A percentile compares a stretch with the other conserved stretches of the same genome.
Evolutionary conservation across 2,329 filamentous ascomycete genomes (phyloP).

Genomic region (Pezicula carpinea): DNA sequence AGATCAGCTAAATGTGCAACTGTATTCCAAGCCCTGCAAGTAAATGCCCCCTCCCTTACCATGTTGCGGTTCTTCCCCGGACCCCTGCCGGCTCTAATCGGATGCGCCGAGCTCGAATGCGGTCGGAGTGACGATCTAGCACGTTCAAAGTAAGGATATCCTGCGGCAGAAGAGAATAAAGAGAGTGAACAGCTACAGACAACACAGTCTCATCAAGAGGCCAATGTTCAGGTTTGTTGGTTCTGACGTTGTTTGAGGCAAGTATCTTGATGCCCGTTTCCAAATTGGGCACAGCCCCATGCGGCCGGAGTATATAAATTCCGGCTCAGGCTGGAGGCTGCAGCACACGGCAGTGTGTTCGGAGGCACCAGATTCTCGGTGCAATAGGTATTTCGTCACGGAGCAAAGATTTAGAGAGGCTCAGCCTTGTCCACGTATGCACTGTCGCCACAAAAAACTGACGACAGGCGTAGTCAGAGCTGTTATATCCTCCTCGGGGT

Average conservation of each 20-base stretch:
- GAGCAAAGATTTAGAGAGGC: too few species aligned
- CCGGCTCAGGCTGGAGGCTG: too few species aligned
- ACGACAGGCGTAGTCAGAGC: too few species aligned
- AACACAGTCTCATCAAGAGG: neutral
- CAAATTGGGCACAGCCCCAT: neutral
- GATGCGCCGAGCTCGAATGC: conserved; percentile 13
- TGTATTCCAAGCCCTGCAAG: neutral
- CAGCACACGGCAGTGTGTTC: too few species aligned
- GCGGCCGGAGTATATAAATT: neutral
- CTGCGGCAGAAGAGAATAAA: neutral
- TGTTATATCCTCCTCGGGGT: too few species aligned
- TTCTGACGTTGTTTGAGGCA: neutral
- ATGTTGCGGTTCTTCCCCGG: conserved; percentile 17
- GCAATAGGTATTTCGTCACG: too few species aligned
- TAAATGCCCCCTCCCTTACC: conserved; percentile 16
- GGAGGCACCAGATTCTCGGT: too few species aligned
- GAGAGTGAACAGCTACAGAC: neutral
- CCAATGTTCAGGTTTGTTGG: neutral
- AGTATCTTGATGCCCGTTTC: neutral
- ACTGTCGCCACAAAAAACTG: too few species aligned
- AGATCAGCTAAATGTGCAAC: conserved; percentile 8
- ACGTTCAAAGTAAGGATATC: neutral
- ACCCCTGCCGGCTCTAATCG: conserved; percentile 6
- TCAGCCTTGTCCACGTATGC: too few species aligned
- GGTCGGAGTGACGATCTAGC: neutral